Percentiles rank a stretch among this genome's conserved stretches.
Evolutionary conservation across 2,329 filamentous ascomycete species (phyloP).

Genomic region (Aspergillus versicolor): DNA sequence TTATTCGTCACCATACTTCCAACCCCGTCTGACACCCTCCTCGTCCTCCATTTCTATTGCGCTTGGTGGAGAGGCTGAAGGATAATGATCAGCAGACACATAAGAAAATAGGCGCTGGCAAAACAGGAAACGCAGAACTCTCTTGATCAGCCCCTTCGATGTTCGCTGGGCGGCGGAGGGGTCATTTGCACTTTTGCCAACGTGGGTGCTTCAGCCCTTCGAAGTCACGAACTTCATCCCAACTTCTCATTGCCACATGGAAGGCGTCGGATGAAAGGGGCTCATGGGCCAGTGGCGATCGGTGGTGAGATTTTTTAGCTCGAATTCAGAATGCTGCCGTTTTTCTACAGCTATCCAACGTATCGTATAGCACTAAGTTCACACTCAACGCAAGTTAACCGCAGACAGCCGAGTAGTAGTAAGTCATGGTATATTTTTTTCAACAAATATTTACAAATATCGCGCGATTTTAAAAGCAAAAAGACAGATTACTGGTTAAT

Average conservation of each 20-base stretch:
- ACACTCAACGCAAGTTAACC: background rate
- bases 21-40: background rate
- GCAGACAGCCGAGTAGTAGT: background rate
- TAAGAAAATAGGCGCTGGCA: background rate
- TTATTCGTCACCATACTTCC: background rate
- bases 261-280: background rate
- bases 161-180: background rate
- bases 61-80: background rate
- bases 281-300: background rate
- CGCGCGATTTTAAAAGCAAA: background rate
- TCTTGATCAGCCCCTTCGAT: background rate
- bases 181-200: background rate
- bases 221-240: background rate
- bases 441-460: background rate
- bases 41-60: background rate
- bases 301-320: background rate
- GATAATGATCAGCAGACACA: background rate
- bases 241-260: slow-evolving; percentile 2
- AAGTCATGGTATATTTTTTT: background rate
- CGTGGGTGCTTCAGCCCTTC: background rate
- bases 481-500: background rate
- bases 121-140: background rate
- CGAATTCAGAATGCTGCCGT: background rate
- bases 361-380: background rate
- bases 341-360: background rate